Percentiles rank a stretch among this genome's conserved stretches.
Conservation (phyloP, 441 rosid genomes). For the Croton laevigatus region DNA sequence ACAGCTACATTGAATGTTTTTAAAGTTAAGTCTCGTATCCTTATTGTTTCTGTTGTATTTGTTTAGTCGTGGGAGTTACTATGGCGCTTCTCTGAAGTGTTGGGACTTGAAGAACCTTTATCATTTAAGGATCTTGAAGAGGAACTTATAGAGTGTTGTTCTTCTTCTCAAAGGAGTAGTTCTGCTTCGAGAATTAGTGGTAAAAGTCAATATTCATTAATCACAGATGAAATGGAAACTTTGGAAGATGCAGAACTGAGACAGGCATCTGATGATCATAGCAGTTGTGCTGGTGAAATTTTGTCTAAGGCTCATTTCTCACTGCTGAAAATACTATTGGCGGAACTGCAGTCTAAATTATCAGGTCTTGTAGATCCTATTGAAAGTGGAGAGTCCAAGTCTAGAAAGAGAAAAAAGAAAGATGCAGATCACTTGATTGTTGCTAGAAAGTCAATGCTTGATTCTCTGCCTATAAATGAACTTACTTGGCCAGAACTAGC, state of each 20-base stretch:
- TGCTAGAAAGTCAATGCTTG: slow-evolving; percentile 40
- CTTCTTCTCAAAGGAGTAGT: slow-evolving; percentile 11
- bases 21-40: slow-evolving; percentile 7
- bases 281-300: slow-evolving; percentile 27
- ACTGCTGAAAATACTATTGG: slow-evolving; percentile 38
- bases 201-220: slow-evolving; percentile 18
- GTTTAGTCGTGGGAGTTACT: slow-evolving; percentile 48
- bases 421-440: slow-evolving; percentile 35
- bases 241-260: slow-evolving; percentile 22
- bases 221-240: slow-evolving; percentile 24
- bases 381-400: slow-evolving; percentile 43
- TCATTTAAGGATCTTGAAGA: slow-evolving; percentile 44
- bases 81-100: slow-evolving; percentile 50
- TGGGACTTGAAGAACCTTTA: slow-evolving; percentile 43
- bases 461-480: slow-evolving; percentile 50
- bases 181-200: slow-evolving; percentile 13
- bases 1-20: background rate
- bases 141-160: slow-evolving; percentile 34
- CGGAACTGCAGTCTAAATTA: slow-evolving; percentile 45
- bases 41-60: slow-evolving; percentile 20
- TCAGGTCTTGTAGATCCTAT: slow-evolving; percentile 41
- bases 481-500: slow-evolving; percentile 64
- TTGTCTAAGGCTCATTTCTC: slow-evolving; percentile 40
- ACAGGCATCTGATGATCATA: slow-evolving; percentile 17
- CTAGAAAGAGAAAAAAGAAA: slow-evolving; percentile 45